Conservation (phyloP, 345 rosid species). For the Raphanus raphanistrum region DNA sequence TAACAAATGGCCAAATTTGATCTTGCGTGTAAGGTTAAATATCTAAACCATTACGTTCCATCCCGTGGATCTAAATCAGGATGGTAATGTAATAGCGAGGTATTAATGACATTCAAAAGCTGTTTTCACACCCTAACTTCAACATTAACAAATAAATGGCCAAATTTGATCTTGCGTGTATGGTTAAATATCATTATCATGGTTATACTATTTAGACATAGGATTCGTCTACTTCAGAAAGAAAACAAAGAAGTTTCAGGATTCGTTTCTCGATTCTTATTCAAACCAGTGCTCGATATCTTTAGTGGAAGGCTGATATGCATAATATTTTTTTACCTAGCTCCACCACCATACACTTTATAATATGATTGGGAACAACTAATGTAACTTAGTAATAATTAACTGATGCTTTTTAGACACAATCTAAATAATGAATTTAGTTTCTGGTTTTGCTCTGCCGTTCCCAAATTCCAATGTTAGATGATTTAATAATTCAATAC, state of each 20-base stretch:
- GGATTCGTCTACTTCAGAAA: neutral
- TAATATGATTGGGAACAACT: neutral
- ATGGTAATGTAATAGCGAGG: neutral
- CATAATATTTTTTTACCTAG: constrained; percentile 1
- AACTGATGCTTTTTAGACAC: neutral
- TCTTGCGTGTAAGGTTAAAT: neutral
- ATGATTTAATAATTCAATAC: neutral
- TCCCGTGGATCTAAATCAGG: neutral
- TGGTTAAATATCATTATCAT: neutral
- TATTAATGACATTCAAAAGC: neutral
- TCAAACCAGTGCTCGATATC: neutral
- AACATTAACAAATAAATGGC: neutral
- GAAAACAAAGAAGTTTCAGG: neutral
- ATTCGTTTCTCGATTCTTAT: neutral
- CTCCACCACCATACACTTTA: neutral
- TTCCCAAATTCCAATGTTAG: constrained; percentile 27
- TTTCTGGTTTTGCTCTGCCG: constrained; percentile 10
- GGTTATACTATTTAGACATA: constrained; percentile 1
- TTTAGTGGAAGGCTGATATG: constrained; percentile 6
- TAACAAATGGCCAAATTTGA: neutral
- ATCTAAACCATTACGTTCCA: neutral
- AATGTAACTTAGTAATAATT: neutral
- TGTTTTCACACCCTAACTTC: neutral
- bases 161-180: neutral
- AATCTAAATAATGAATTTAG: constrained; percentile 13